These are phyloP conservation scores for Vitis hybrid DNA, from an alignment of 177 flowering plant genomes.

Conservation along the genomic window DNA sequence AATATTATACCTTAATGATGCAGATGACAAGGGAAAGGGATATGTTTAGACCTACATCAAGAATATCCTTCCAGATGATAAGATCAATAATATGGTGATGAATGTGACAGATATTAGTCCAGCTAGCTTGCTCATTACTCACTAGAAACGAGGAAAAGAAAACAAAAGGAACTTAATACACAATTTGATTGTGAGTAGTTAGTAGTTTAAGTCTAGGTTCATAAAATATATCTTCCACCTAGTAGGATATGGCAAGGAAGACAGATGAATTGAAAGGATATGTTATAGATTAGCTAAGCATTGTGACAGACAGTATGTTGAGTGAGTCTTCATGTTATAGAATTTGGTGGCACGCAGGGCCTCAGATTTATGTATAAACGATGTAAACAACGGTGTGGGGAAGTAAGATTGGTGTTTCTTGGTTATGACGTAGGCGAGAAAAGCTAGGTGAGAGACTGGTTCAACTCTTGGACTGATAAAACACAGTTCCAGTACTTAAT, in stretches of 20 bases:
- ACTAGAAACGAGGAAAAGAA: slow-evolving; percentile 1
- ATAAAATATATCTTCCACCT: background rate
- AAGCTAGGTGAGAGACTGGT: slow-evolving; percentile 2
- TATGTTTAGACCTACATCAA: slow-evolving; percentile 4
- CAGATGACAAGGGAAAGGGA: background rate
- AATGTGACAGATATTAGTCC: slow-evolving; percentile 5
- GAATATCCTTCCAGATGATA: slow-evolving; percentile 18
- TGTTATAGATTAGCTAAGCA: background rate
- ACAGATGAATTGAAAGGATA: background rate
- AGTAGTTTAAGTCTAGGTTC: slow-evolving; percentile 2
- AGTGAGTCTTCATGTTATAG: background rate
- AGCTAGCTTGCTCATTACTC: background rate
- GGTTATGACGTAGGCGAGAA: background rate
- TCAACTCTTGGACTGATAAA: background rate
- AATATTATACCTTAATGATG: background rate
- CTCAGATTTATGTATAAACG: background rate
- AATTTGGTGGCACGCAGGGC: background rate
- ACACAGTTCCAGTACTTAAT: too few species aligned
- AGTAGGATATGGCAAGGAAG: slow-evolving; percentile 9
- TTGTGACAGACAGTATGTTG: background rate
- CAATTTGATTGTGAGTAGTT: background rate
- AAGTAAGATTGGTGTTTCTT: too few species aligned
- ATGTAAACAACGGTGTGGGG: slow-evolving; percentile 5
- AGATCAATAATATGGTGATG: slow-evolving; percentile 1
- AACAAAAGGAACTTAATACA: background rate